A percentile compares a stretch with the other conserved stretches of the same genome.
phyloP scores from a whole-genome alignment of 208 protist species.

The Vickermania ingenoplastis region DNA sequence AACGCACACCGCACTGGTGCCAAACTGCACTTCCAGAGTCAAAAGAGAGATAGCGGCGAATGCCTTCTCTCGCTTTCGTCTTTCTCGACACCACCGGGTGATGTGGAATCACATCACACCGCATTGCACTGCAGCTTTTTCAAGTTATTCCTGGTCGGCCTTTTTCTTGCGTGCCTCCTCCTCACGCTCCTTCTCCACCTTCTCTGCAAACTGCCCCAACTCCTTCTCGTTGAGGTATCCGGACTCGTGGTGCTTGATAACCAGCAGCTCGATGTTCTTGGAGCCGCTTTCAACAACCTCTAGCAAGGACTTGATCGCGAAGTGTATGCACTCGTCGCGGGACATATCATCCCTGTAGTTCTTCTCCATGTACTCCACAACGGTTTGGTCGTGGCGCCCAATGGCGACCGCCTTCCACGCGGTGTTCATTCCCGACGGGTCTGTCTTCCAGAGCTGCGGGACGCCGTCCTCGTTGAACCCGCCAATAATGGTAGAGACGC shows the following conservation, averaged over 20 bases:
- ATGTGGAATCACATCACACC: too few species aligned
- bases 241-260: slow-evolving; percentile 57
- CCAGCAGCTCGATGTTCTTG: slow-evolving; percentile 86
- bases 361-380: slow-evolving; percentile 99
- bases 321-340: slow-evolving; percentile 92
- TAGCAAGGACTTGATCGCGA: slow-evolving; percentile 97
- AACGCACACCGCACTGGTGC: too few species aligned
- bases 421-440: slow-evolving; percentile 80
- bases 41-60: too few species aligned
- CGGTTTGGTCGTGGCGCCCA: slow-evolving; percentile 95
- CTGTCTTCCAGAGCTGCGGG: slow-evolving; percentile 88
- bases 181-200: slow-evolving; percentile 84
- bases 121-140: too few species aligned
- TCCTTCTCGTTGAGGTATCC: slow-evolving; percentile 71
- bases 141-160: slow-evolving; percentile 77
- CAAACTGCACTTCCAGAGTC: too few species aligned
- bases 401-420: slow-evolving; percentile 74
- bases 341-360: slow-evolving; percentile 91
- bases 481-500: slow-evolving; percentile 98
- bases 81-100: too few species aligned
- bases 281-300: slow-evolving; percentile 94
- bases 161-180: slow-evolving; percentile 71
- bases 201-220: slow-evolving; percentile 63
- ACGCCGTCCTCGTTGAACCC: slow-evolving; percentile 96
- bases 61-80: too few species aligned